Evolutionary conservation across 208 protist species (phyloP).

Genomic region (Naegleria fowleri): DNA sequence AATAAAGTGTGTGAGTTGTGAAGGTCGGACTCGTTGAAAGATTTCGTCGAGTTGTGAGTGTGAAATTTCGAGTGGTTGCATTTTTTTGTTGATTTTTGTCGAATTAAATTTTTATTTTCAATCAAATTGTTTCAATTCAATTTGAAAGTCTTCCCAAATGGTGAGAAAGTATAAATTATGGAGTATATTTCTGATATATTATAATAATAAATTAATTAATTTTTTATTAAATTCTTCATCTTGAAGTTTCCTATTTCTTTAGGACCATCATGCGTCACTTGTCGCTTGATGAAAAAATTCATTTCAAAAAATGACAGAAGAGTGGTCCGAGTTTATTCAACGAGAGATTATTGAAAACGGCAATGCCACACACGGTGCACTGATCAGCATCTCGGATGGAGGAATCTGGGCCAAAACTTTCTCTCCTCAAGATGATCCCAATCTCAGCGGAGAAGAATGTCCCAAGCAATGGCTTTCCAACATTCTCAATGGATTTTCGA

Average conservation of each 20-base stretch:
- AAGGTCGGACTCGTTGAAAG: neutral
- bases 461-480: neutral
- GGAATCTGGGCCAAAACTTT: neutral
- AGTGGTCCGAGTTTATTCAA: neutral
- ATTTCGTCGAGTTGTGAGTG: neutral
- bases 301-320: slow-evolving; percentile 13
- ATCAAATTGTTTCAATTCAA: no score
- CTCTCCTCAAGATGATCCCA: neutral
- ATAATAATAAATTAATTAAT: no score
- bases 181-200: no score
- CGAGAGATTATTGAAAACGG: neutral
- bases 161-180: no score
- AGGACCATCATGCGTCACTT: no score
- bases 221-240: no score
- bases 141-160: no score
- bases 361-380: neutral
- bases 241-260: no score
- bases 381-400: neutral
- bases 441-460: neutral
- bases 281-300: no score
- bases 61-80: neutral
- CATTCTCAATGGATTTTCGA: neutral
- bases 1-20: slow-evolving; percentile 63
- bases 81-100: neutral
- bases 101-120: neutral